These are phyloP conservation scores for Agaricus subrufescens DNA, from an alignment of 768 basidiomycete genomes.

Conservation along the genomic window DNA sequence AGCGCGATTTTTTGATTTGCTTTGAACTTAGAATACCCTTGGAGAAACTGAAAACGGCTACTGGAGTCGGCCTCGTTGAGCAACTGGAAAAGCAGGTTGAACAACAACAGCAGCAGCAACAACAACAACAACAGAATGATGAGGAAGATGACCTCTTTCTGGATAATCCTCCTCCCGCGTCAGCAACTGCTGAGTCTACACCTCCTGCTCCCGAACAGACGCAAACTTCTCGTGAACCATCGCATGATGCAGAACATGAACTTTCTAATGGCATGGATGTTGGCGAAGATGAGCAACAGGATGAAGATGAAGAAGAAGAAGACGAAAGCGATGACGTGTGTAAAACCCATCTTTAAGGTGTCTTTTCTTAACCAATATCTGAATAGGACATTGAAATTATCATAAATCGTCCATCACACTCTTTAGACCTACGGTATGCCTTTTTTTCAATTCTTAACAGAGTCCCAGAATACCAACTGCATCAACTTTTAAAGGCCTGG, in stretches of 20 bases:
- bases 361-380: neutral
- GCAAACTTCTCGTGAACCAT: constrained; percentile 15
- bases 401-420: constrained; percentile 72
- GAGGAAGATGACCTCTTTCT: constrained; percentile 18
- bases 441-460: neutral
- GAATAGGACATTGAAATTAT: constrained; percentile 85
- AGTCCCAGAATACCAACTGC: neutral
- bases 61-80: constrained; percentile 50
- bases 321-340: constrained; percentile 40
- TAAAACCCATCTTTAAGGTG: neutral
- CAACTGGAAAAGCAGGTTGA: constrained; percentile 44
- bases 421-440: constrained; percentile 68
- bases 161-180: neutral
- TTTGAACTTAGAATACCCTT: constrained; percentile 27
- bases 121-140: constrained; percentile 31
- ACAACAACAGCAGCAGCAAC: constrained; percentile 36
- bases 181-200: neutral
- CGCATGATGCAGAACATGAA: constrained; percentile 28
- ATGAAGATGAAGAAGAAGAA: constrained; percentile 24
- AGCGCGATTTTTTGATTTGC: constrained; percentile 6
- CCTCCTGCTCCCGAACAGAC: neutral
- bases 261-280: constrained; percentile 31
- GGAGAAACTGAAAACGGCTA: constrained; percentile 38
- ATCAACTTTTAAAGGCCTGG: neutral
- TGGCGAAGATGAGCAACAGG: constrained; percentile 30